These are phyloP conservation scores for Vaucheria bursata DNA, from an alignment of 352 stramenopile genomes.

Conservation along the genomic window DNA sequence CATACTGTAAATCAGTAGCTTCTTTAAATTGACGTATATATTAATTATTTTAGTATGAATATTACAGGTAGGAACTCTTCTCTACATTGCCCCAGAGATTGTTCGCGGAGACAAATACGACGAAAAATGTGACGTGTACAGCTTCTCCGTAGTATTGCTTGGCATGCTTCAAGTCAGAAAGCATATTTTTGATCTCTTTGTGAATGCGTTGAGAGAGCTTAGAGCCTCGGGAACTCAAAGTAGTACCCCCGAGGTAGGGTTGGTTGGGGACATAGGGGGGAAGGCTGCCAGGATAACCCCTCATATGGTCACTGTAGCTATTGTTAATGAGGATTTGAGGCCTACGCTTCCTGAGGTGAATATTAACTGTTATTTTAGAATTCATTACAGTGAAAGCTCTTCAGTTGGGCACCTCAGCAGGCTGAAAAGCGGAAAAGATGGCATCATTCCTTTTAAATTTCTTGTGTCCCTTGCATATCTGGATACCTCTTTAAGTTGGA, in stretches of 20 bases:
- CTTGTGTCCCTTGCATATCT: too few relatives aligned
- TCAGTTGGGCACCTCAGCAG: too few relatives aligned
- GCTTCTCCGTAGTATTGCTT: constrained; percentile 43
- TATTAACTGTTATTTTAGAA: too few relatives aligned
- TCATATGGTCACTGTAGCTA: constrained; percentile 35
- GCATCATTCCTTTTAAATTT: too few relatives aligned
- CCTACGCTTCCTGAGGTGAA: constrained; percentile 12
- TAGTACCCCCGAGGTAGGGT: neutral
- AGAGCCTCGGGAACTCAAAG: neutral
- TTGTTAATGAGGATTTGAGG: constrained; percentile 38
- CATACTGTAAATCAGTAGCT: too few relatives aligned
- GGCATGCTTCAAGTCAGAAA: constrained; percentile 39
- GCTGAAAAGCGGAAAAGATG: too few relatives aligned
- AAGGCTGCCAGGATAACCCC: neutral
- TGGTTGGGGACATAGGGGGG: neutral
- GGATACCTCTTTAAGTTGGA: too few relatives aligned
- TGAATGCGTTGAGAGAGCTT: constrained; percentile 16
- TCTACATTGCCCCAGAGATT: constrained; percentile 52
- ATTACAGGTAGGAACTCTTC: constrained; percentile 48
- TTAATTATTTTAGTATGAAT: too few relatives aligned
- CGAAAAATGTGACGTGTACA: constrained; percentile 44
- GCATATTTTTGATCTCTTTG: constrained; percentile 40
- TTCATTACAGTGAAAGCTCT: too few relatives aligned
- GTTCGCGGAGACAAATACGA: constrained; percentile 39
- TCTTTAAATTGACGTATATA: too few relatives aligned